Base-by-base conservation (phyloP, 169 alveolate genomes). In the Gregarina niphandrodes region DNA sequence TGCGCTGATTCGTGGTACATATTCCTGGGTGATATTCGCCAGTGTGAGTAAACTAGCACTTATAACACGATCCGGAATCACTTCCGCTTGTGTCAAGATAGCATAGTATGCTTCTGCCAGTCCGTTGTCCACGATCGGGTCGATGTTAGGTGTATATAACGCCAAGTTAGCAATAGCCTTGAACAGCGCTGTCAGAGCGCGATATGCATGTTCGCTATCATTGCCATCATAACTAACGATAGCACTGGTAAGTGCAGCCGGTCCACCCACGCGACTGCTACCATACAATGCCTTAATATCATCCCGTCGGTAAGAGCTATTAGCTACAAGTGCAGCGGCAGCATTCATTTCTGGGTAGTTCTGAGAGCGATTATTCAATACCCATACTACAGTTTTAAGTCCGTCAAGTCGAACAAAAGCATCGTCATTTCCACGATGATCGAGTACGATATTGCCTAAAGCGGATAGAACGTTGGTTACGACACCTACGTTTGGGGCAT, bases 161-260 rank as follows among this genome's bases (percentile, higher is more conserved):
- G 32, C 32, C 32, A 26, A 26, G 32, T 26, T 26, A 26, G 32
- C 9, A 9, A 26, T 26, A 26, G 32, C 32, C n/a, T 26, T 26
- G 32, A 26, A 26, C n/a, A 26, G n/a, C 9, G 9, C n/a, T 9
- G 32, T 26, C n/a, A 26, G n/a, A n/a, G 13, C 9, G 13, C 32
- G 9, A 9, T 9, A 9, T 9, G n/a, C 32, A 9, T 9, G 9
- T 9, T 9, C 32, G n/a, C n/a, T n/a, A 9, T 9, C 32, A n/a
- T 26, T 26, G 9, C 32, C 32, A 26, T 26, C 32, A 26, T 9
- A 26, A 26, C 13, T 9, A 26, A n/a, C 32, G 9, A 26, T 9
- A 26, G 32, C 32, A n/a, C 13, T 9, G n/a, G n/a, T n/a, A n/a
- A 26, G 32, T 9, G 32, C 32, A 26, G 32, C 32, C 13, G 32